Evolutionary conservation across 208 protist genomes (phyloP).

Genomic region (Strigomonas galati): DNA sequence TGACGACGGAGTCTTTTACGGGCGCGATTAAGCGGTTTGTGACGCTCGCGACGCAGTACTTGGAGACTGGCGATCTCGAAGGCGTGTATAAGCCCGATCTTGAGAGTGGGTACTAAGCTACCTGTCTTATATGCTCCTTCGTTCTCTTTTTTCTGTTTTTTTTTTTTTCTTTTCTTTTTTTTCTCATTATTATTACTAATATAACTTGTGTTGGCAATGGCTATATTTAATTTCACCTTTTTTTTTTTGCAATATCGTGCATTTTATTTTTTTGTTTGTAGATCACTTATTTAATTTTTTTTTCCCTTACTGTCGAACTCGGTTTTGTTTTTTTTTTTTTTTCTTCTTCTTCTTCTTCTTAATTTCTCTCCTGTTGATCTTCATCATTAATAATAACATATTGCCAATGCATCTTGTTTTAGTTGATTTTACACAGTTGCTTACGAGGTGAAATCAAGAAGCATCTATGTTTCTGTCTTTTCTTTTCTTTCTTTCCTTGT

Average conservation of each 20-base stretch:
- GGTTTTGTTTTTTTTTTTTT: background rate
- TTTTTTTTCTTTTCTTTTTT: background rate
- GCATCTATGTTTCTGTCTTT: background rate
- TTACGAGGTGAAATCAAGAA: background rate
- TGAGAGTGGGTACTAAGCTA: slow-evolving; percentile 23
- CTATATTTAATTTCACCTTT: background rate
- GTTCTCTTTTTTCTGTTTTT: background rate
- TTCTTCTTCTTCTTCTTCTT: background rate
- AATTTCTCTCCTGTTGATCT: background rate
- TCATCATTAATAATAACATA: slow-evolving; percentile 2
- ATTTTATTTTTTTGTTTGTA: slow-evolving; percentile 9
- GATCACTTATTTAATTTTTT: slow-evolving; percentile 1
- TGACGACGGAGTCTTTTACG: slow-evolving; percentile 29
- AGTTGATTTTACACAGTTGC: background rate
- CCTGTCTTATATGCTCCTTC: slow-evolving; percentile 4
- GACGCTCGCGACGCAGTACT: slow-evolving; percentile 24
- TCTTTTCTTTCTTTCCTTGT: background rate
- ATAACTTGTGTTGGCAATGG: background rate
- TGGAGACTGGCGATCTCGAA: slow-evolving; percentile 25
- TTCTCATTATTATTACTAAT: background rate
- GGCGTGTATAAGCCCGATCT: slow-evolving; percentile 29
- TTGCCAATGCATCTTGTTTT: background rate
- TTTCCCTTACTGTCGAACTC: background rate
- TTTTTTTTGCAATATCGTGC: no score
- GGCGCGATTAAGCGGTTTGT: slow-evolving; percentile 30